Conservation (phyloP, 805 yeast species). For the Cyberlindnera saturnus region DNA sequence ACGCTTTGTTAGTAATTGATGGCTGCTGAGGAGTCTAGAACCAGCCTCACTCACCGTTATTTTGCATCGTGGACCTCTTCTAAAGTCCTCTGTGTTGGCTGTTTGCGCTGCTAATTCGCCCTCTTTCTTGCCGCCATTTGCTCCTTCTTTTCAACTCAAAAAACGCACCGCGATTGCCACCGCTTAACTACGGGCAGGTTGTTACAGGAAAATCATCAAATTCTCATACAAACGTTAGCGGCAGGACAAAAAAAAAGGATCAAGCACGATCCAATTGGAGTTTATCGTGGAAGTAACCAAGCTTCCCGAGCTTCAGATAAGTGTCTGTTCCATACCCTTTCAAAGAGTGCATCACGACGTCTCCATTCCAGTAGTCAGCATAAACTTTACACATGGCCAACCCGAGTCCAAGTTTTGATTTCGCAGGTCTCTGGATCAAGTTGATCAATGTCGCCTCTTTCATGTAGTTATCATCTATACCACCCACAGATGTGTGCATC, state of each 20-base stretch:
- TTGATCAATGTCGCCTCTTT: slow-evolving; percentile 46
- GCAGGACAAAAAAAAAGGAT: background rate
- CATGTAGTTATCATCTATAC: slow-evolving; percentile 26
- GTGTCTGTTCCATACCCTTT: slow-evolving; percentile 94
- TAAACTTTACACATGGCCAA: slow-evolving; percentile 89
- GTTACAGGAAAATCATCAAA: background rate
- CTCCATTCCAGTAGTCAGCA: slow-evolving; percentile 97
- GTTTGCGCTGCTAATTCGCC: background rate
- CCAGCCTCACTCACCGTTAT: background rate
- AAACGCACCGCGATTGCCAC: background rate
- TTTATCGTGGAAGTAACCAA: slow-evolving; percentile 63
- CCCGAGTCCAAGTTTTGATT: slow-evolving; percentile 78
- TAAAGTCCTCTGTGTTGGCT: background rate
- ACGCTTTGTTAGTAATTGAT: background rate
- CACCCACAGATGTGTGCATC: slow-evolving; percentile 36
- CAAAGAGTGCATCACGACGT: slow-evolving; percentile 69
- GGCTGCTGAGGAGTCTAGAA: background rate
- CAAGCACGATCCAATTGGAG: slow-evolving; percentile 69
- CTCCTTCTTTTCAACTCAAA: background rate
- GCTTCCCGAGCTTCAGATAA: slow-evolving; percentile 67
- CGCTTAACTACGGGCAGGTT: slow-evolving; percentile 11
- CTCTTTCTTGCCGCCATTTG: background rate
- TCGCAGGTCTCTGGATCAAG: slow-evolving; percentile 66
- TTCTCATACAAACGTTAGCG: background rate
- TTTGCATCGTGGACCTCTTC: background rate